Conservation (phyloP, 2,329 filamentous ascomycete genomes). For the Cercospora beticola region DNA sequence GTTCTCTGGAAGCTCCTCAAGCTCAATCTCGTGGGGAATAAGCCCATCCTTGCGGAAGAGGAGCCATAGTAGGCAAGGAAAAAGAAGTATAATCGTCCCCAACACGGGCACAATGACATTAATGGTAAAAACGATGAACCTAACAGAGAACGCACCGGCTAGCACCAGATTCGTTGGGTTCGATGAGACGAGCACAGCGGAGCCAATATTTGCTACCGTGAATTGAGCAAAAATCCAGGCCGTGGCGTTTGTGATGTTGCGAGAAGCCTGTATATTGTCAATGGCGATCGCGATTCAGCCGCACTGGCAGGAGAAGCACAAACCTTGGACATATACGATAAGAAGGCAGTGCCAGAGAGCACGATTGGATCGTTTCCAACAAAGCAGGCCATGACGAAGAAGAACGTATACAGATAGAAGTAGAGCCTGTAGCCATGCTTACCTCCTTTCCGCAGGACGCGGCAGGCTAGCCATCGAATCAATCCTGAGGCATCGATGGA, state of each 20-base stretch:
- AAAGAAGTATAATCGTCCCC: constrained; percentile 64
- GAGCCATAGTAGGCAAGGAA: constrained; percentile 68
- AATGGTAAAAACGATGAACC: constrained; percentile 71
- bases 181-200: constrained; percentile 72
- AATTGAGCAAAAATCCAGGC: constrained; percentile 75
- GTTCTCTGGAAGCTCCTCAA: constrained; percentile 65
- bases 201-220: constrained; percentile 69
- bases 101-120: constrained; percentile 74
- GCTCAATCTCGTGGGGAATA: constrained; percentile 64
- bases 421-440: constrained; percentile 65
- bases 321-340: constrained; percentile 71
- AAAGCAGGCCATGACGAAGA: constrained; percentile 65
- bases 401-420: constrained; percentile 72
- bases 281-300: neutral
- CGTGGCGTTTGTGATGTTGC: constrained; percentile 67
- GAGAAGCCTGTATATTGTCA: constrained; percentile 49
- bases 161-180: constrained; percentile 76
- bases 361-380: constrained; percentile 77
- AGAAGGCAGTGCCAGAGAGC: constrained; percentile 67
- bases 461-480: constrained; percentile 70
- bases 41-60: constrained; percentile 64
- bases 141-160: constrained; percentile 44
- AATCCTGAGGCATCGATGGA: constrained; percentile 74
- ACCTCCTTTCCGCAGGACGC: constrained; percentile 66
- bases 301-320: neutral